Percentiles rank a stretch among this genome's conserved stretches.
Evolutionary conservation across 768 basidiomycete species (phyloP).

Genomic region (Rhodotorula babjevae): DNA sequence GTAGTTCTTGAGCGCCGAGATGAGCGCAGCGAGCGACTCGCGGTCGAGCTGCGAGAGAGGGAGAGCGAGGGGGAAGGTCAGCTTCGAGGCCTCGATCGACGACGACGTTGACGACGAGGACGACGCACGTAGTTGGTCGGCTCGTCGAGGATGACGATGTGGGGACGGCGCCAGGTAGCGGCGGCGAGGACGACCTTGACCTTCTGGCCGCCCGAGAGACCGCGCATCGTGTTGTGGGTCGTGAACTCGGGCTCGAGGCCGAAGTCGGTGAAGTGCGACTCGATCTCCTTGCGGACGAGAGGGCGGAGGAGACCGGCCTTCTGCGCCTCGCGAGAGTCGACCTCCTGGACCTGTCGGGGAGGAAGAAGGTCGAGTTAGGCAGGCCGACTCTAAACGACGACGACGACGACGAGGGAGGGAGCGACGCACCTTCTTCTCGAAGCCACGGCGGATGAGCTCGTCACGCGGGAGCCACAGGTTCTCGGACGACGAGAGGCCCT

Average conservation of each 20-base stretch:
- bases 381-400: conserved; percentile 56
- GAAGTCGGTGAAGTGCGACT: conserved; percentile 97
- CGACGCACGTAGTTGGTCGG: conserved; percentile 61
- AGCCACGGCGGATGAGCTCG: conserved; percentile 76
- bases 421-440: conserved; percentile 63
- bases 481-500: conserved; percentile 81
- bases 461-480: conserved; percentile 88
- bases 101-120: too few species aligned
- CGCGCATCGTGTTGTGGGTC: conserved; percentile 98
- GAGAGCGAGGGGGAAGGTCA: too few species aligned
- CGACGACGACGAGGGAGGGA: conserved; percentile 72
- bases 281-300: conserved; percentile 97
- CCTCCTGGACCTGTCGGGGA: conserved; percentile 70
- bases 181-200: conserved; percentile 79
- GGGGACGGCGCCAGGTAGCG: conserved; percentile 95
- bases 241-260: conserved; percentile 99
- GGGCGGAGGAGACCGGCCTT: conserved; percentile 90
- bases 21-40: conserved; percentile 97
- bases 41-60: conserved; percentile 64
- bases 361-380: conserved; percentile 53
- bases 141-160: conserved; percentile 94
- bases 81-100: too few species aligned
- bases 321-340: conserved; percentile 82
- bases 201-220: conserved; percentile 93
- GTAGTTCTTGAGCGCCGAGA: conserved; percentile 94